phyloP scores from a whole-genome alignment of 805 yeast genomes.

The Candida vartiovaarae region DNA sequence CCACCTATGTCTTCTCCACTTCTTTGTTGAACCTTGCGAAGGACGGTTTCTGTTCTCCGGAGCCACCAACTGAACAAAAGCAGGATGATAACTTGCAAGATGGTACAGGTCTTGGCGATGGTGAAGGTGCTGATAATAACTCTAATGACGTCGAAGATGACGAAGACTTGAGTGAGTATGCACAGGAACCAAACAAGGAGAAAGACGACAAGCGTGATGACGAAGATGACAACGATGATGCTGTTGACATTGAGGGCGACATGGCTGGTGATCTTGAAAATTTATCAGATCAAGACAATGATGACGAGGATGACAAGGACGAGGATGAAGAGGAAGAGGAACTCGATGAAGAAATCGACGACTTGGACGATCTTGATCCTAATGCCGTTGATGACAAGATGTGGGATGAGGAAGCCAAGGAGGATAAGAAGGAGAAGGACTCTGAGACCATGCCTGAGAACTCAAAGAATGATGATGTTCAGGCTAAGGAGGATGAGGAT shows the following conservation, averaged over 20 bases:
- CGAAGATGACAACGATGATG: constrained; percentile 76
- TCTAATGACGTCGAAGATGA: constrained; percentile 87
- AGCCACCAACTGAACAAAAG: constrained; percentile 57
- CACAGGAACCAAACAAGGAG: constrained; percentile 68
- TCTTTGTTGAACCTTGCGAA: constrained; percentile 56
- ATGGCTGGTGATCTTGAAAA: constrained; percentile 94
- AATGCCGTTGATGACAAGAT: constrained; percentile 93
- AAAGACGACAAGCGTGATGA: constrained; percentile 57
- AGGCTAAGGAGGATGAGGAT: constrained; percentile 32
- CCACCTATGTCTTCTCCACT: constrained; percentile 51
- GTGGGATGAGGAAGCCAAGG: constrained; percentile 93
- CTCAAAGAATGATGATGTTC: constrained; percentile 38
- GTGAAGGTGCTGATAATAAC: constrained; percentile 76
- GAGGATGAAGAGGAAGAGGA: constrained; percentile 60
- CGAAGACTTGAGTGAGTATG: constrained; percentile 70
- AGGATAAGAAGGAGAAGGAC: constrained; percentile 73
- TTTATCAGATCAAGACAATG: constrained; percentile 57
- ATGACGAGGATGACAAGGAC: constrained; percentile 43
- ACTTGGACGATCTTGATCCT: constrained; percentile 85
- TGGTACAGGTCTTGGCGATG: constrained; percentile 92
- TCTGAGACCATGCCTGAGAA: constrained; percentile 63
- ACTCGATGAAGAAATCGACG: constrained; percentile 83
- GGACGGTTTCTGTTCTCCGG: constrained; percentile 91
- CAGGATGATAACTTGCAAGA: constrained; percentile 64
- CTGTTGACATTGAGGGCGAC: constrained; percentile 92